Base-by-base conservation (phyloP, 495 filamentous ascomycete species). In the Chaetomidium leptoderma region DNA sequence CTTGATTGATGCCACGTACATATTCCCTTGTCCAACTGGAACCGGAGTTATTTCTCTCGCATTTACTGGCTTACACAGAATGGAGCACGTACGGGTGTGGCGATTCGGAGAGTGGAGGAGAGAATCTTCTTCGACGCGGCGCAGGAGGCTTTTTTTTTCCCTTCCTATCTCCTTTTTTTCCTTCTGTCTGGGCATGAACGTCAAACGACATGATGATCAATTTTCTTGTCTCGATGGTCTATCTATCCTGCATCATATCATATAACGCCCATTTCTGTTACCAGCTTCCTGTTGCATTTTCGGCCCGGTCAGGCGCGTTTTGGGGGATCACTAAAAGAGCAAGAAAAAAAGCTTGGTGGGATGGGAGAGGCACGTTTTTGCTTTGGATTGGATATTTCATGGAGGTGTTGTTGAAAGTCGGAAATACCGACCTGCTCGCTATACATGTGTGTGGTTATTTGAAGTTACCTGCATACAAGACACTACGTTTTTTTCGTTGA, bases 191-290 rank as follows among this genome's bases (percentile, higher is more conserved):
- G 56, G 39, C 54, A 42, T 24, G 43, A 49, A 19, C 42, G 54
- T 58, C 45, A 40, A 57, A 63, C 60, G 63, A 63, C 58, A 46
- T 58, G 61, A 63, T 63, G 44, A 33, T 59, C 32, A 19, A 24
- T 50, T 53, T 32, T 57, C 50, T 50, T 61, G 57, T 35, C 54
- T 57, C 55, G 30, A 55, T 63, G 45, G 33, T 43, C n/a, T 19
- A 53, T 50, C 23, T 24, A 30, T 29, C 39, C 27, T 40, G 17
- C 39, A 55, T 23, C 19, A 35, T 6, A 52, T 43, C 42, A 57
- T 48, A 36, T 19, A 27, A 14, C 42, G 21, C 42, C 53, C 40
- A 2, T 36, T 36, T 17, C 13, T 26, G 10, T 19, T 47, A 26
- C 51, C 16, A 6, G 6, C 21, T 39, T 43, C 37, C 44, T 30